Base-by-base conservation (phyloP, 2,329 filamentous ascomycete genomes). In the Fonsecaea nubica region DNA sequence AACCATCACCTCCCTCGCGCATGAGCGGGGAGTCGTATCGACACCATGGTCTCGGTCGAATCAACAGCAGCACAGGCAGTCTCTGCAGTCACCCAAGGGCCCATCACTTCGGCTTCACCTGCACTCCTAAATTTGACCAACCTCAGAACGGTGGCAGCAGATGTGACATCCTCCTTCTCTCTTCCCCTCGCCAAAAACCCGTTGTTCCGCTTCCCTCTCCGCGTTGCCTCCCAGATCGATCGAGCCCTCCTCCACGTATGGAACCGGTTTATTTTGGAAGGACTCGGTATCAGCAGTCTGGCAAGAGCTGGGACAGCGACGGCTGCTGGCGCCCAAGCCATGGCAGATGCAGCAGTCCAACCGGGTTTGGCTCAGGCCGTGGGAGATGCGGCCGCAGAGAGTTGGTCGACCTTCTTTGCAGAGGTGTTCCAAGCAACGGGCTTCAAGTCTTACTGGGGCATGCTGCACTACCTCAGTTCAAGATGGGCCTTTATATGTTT, bases 401-500 rank as follows among this genome's bases (percentile, higher is more conserved):
- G 75, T 13, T 75, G 81, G 61, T 72, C 75, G n/a, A 73, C 76
- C 54, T 76, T 77, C 54, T 66, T 81, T 45, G 67, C 75, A n/a
- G 80, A 83, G 65, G 76, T 82, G 63, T 79, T 86, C 58, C 81
- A 84, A 65, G 59, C 65, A 12, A 71, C 69, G 56, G 80, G 81
- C 4, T 74, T 86, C 71, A 87, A 89, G 75, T 92, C 91, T 52
- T 83, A 97, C 52, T 91, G 92, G 53, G 93, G 92, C 68, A 88
- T 98, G 65, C 93, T 98, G 78, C 91, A 89, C 73, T 99, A 98
- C 78, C 84, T 93, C 52, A 96, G 92, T 1, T 96, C 92, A 78
- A 91, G 91, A 78, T 98, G 95, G 95, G 93, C 94, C 0, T 81
- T 98, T 65, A 89, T 90, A 60, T 97, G 93, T 73, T 89, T 98